Conservation (phyloP, 768 basidiomycete species). For the Phaffia tasmanica region DNA sequence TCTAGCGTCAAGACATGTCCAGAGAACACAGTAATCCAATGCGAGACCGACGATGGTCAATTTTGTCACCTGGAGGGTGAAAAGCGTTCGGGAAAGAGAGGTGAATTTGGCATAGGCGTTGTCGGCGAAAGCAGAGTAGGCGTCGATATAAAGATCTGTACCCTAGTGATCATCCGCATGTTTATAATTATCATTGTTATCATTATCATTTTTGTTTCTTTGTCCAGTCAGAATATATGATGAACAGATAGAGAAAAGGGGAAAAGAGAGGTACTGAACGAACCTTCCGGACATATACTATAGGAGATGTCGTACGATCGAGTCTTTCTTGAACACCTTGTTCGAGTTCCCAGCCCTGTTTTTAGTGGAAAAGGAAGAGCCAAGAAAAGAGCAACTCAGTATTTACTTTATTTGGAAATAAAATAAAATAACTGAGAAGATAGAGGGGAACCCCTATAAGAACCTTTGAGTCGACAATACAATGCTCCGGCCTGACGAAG, state of each 20-base stretch:
- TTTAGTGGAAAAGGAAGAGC: conserved; percentile 26
- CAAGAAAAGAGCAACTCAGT: conserved; percentile 1
- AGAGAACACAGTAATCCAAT: conserved; percentile 66
- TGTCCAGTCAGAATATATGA: background rate
- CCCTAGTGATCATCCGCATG: conserved; percentile 29
- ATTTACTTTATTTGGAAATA: conserved; percentile 7
- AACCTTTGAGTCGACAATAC: conserved; percentile 42
- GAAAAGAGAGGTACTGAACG: background rate
- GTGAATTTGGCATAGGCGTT: conserved; percentile 46
- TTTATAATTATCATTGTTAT: too few relatives aligned
- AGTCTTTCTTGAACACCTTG: conserved; percentile 46
- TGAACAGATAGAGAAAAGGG: too few relatives aligned
- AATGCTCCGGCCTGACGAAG: conserved; percentile 13
- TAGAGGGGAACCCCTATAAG: background rate
- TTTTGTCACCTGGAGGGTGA: conserved; percentile 42
- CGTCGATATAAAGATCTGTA: conserved; percentile 50
- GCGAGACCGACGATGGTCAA: conserved; percentile 57
- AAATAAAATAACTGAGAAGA: background rate
- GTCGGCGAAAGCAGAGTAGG: conserved; percentile 62
- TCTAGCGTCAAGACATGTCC: conserved; percentile 48
- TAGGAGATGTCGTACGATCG: conserved; percentile 36
- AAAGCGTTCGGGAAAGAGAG: conserved; percentile 43
- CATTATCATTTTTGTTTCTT: conserved; percentile 6
- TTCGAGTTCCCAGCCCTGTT: conserved; percentile 54
- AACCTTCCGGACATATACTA: conserved; percentile 36